These are phyloP conservation scores for Eimeria acervulina DNA, from an alignment of 169 alveolate species.

Conservation along the genomic window DNA sequence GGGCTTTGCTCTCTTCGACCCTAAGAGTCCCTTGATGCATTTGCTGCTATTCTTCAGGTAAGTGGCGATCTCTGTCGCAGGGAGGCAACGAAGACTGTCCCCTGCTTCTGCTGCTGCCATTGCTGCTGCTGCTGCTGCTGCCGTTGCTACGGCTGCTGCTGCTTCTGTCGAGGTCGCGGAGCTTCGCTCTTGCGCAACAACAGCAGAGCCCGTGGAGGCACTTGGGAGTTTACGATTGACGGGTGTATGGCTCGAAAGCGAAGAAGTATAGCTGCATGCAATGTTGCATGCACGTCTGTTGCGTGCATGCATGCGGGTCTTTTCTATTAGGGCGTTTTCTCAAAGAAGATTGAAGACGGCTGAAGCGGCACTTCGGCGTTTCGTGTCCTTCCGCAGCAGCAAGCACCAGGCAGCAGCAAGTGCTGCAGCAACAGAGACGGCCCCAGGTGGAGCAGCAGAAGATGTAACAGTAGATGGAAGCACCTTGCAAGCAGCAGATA, in stretches of 20 bases:
- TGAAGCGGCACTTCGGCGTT: conserved; percentile 46
- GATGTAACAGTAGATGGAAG: background rate
- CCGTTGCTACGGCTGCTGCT: background rate
- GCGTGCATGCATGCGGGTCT: background rate
- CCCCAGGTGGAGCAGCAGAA: background rate
- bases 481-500: conserved; percentile 46
- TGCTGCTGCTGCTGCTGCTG: background rate
- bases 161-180: background rate
- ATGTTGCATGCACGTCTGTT: background rate
- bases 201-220: background rate
- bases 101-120: background rate
- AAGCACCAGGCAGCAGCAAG: conserved; percentile 31
- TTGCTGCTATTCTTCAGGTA: conserved; percentile 75
- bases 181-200: background rate
- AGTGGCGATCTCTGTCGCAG: background rate
- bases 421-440: conserved; percentile 18
- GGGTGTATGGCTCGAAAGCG: background rate
- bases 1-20: conserved; percentile 76
- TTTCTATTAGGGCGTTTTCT: conserved; percentile 32
- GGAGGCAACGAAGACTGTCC: background rate
- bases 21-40: conserved; percentile 42
- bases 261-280: background rate
- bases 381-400: conserved; percentile 66
- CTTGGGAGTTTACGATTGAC: background rate
- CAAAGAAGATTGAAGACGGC: conserved; percentile 72